These are phyloP conservation scores for Globisporangium rhizosaccharum DNA, from an alignment of 352 stramenopile species.

Conservation along the genomic window DNA sequence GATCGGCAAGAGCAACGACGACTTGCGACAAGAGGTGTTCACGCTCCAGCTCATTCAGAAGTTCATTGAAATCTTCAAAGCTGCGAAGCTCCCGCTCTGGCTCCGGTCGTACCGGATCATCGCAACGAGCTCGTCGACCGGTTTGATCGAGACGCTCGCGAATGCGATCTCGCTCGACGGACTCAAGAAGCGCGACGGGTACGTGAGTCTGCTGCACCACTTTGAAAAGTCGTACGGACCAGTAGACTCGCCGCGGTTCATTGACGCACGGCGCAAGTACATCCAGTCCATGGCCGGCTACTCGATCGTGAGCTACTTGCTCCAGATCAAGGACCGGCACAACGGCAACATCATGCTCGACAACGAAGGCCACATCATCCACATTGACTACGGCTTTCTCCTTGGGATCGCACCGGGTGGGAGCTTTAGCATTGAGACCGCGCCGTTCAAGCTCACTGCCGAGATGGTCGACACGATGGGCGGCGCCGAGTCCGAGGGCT, in stretches of 20 bases:
- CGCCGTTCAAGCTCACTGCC: slow-evolving; percentile 99
- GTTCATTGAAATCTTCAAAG: slow-evolving; percentile 96
- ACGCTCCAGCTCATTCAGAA: slow-evolving; percentile 97
- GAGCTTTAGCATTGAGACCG: slow-evolving; percentile 98
- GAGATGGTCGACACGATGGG: slow-evolving; percentile 99
- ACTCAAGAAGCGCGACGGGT: slow-evolving; percentile 95
- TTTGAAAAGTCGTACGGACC: slow-evolving; percentile 95
- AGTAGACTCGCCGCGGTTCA: slow-evolving; percentile 82
- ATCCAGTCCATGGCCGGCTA: slow-evolving; percentile 97
- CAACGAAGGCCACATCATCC: slow-evolving; percentile 96
- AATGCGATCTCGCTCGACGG: slow-evolving; percentile 98
- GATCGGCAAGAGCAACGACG: slow-evolving; percentile 99
- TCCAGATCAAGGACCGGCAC: slow-evolving; percentile 99
- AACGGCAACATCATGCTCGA: slow-evolving; percentile 99
- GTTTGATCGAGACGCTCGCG: slow-evolving; percentile 96
- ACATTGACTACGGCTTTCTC: slow-evolving; percentile 99
- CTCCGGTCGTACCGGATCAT: slow-evolving; percentile 97
- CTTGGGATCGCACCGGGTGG: slow-evolving; percentile 97
- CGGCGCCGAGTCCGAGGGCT: slow-evolving; percentile 84
- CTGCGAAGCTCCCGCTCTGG: slow-evolving; percentile 92
- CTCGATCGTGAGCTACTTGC: slow-evolving; percentile 96
- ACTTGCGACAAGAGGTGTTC: slow-evolving; percentile 98
- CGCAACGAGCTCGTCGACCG: slow-evolving; percentile 91
- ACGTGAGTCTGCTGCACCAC: slow-evolving; percentile 91
- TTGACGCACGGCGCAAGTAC: slow-evolving; percentile 94